phyloP scores from a whole-genome alignment of 768 basidiomycete species.

The Mycena kentingensis region DNA sequence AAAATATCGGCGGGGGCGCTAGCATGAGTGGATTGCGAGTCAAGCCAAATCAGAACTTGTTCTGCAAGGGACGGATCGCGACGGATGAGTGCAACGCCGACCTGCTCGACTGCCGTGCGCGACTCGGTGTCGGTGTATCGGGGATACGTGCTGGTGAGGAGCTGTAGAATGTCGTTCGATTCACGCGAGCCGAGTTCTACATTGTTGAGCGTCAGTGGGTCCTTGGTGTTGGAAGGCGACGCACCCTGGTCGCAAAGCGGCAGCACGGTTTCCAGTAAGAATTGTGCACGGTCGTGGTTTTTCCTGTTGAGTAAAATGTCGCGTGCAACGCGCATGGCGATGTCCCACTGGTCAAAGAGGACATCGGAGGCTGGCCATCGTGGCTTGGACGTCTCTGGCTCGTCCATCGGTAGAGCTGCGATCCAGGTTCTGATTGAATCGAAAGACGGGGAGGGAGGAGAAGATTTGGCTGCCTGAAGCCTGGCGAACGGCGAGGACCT shows the following conservation, averaged over 20 bases:
- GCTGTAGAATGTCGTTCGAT: constrained; percentile 59
- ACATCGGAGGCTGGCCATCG: constrained; percentile 18
- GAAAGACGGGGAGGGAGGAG: constrained; percentile 4
- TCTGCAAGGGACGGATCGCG: constrained; percentile 44
- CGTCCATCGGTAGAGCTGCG: constrained; percentile 5
- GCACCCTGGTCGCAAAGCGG: constrained; percentile 19
- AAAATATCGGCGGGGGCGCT: constrained; percentile 22
- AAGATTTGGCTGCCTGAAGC: constrained; percentile 18
- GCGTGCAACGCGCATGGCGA: constrained; percentile 21
- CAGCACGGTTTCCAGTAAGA: constrained; percentile 21
- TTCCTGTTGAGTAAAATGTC: constrained; percentile 19
- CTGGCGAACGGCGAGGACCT: constrained; percentile 14
- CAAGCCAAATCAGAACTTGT: constrained; percentile 19
- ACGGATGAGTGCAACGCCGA: constrained; percentile 63
- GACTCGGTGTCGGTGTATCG: constrained; percentile 76
- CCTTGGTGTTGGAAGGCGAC: neutral
- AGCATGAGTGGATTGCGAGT: constrained; percentile 22
- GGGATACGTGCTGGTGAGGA: constrained; percentile 76
- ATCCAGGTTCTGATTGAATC: constrained; percentile 16
- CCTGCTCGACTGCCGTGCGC: constrained; percentile 66
- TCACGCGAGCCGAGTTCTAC: constrained; percentile 20
- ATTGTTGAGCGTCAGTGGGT: neutral
- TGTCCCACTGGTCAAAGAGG: constrained; percentile 18
- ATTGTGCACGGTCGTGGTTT: constrained; percentile 18
- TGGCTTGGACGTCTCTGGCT: constrained; percentile 13